Evolutionary conservation across 371 early-diverging fungal species (phyloP), one percentile per base, ranked within the genome.

Genomic region (Mucor racemosus): DNA sequence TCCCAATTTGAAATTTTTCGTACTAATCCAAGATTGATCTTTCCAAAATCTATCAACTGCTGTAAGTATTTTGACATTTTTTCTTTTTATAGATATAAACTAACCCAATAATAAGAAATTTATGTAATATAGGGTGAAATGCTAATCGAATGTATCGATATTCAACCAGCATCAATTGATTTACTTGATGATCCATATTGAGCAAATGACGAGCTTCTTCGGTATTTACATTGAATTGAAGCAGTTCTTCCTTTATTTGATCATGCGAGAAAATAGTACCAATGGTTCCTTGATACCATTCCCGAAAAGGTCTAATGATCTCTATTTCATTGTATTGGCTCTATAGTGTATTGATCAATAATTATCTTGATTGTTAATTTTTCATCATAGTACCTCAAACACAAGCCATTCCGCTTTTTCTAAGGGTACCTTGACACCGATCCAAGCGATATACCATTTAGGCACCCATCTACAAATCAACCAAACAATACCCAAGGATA

Each of bases 401-500:
- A 88, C 87, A 6, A 95, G 80, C 73, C 86, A 84, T 39, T 86
- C 84, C 5, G 96, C 96, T 14, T 85, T 78, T 48, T 79, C 80
- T 55, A 97, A 77, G 9, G 80, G 74, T 40, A 85, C 90, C 7
- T 67, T 74, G 5, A 60, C 57, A 31, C 91, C 91, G 0, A 88
- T 88, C 80, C 89, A 88, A 15, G 75, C 64, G 39, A 95, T 76
- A 80, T 90, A 91, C 76, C 90, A 81, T 33, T 72, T 73, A 21
- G 96, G 94, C 62, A 95, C 76, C 97, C 97, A 97, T 42, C 95
- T 87, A 65, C 88, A 90, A 5, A 94, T 48, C 11, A 97, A 78
- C 71, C 88, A 92, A 4, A 91, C 67, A 14, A 92, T 42, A 4
- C 97, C 97, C 5, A 80, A 74, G 1, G 94, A 86, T 38, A 91